Base-by-base conservation (phyloP, 805 yeast genomes). In the Kazachstania africana region DNA sequence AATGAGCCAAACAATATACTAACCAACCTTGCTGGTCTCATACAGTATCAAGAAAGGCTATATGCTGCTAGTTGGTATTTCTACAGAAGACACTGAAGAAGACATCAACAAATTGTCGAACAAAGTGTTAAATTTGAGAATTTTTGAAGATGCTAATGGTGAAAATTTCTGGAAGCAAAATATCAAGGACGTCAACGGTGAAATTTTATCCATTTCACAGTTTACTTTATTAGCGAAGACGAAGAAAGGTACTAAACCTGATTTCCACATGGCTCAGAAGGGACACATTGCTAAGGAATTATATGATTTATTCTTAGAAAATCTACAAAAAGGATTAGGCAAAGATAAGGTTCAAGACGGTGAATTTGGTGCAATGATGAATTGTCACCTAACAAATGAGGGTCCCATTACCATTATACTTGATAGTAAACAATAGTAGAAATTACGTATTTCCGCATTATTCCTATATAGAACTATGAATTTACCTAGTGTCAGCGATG, bases 361-460 rank as follows among this genome's bases (percentile, higher is more conserved):
- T 3, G 64, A 72, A 34, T 91, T 91, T 52, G 98, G 97, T 0
- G 97, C 88, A 8, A 82, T 88, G 95, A 91, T 91, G 98, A 94
- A 83, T 40, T 95, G 93, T 12, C 68, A 69, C 1, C 56, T 88
- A 37, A 73, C 78, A 10, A 91, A 91, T 48, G 96, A 88, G 46
- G 97, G 97, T 1, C 97, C 97, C 0, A 84, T 82, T 1, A 88
- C 97, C 0, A 78, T 88, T 20, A 69, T 77, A 14, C 69, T 79
- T 60, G 95, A 87, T 50, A 78, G 88, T 1, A 67, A 57, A 30
- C 71, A 70, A 38, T 47, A 40, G 33, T n/a, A n/a, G n/a, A n/a
- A n/a, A n/a, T 13, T 12, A 16, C 26, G 24, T 21, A 9, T 9
- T 12, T 12, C 24, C n/a, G n/a, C n/a, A n/a, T n/a, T n/a, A n/a